Evolutionary conservation across 2,329 filamentous ascomycete genomes (phyloP).

Genomic region (Claviceps quebecensis): DNA sequence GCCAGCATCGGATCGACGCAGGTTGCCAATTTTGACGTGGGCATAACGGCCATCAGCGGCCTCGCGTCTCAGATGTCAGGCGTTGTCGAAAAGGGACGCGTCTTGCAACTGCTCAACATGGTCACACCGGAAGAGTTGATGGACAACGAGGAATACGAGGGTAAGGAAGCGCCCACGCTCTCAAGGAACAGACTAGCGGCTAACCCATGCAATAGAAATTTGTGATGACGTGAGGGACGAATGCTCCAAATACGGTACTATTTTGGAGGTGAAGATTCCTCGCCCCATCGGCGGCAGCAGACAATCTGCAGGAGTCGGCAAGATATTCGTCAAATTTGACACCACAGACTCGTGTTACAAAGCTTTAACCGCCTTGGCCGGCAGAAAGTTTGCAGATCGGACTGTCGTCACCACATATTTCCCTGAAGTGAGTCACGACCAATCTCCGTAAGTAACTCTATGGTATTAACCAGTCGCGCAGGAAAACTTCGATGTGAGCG

Average conservation of each 20-base stretch:
- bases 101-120: constrained; percentile 94
- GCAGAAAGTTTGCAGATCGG: constrained; percentile 88
- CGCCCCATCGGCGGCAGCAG: constrained; percentile 71
- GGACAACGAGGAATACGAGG: constrained; percentile 89
- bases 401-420: constrained; percentile 97
- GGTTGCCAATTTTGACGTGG: constrained; percentile 81
- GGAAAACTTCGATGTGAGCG: constrained; percentile 89
- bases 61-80: constrained; percentile 77
- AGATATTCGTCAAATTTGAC: constrained; percentile 95
- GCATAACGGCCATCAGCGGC: constrained; percentile 95
- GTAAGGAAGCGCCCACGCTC: constrained; percentile 30
- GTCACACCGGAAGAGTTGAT: constrained; percentile 90
- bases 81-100: constrained; percentile 66
- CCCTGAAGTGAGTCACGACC: constrained; percentile 52
- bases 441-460: background rate
- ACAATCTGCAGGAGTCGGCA: constrained; percentile 80
- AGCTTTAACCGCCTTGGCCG: constrained; percentile 78
- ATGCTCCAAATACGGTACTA: constrained; percentile 75
- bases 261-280: constrained; percentile 85
- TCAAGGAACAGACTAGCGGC: background rate
- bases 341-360: constrained; percentile 63
- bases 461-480: constrained; percentile 25
- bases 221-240: constrained; percentile 88
- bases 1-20: constrained; percentile 93
- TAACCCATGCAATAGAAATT: constrained; percentile 53